A percentile compares a stretch with the other conserved stretches of the same genome.
These are phyloP conservation scores for Saccharomycopsis oosterbeekiorum DNA, from an alignment of 805 yeast species.

Conservation along the genomic window DNA sequence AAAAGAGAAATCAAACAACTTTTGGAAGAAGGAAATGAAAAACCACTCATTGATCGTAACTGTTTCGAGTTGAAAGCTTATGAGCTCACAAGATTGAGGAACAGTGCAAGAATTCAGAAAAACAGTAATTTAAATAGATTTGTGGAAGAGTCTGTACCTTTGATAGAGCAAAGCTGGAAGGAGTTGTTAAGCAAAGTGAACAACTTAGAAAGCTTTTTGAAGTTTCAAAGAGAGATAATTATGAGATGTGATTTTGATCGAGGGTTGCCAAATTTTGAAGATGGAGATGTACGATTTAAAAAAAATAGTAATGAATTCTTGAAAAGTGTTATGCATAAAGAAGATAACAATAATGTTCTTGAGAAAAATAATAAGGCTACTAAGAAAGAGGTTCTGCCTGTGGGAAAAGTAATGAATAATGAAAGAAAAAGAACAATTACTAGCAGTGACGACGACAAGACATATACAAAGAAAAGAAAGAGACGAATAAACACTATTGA, in stretches of 20 bases:
- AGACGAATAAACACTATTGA: not conserved
- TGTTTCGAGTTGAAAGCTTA: conserved; percentile 9
- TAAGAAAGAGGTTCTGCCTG: not conserved
- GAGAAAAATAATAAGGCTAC: not conserved
- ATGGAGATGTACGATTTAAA: not conserved
- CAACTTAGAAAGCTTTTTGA: conserved; percentile 15
- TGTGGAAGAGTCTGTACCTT: not conserved
- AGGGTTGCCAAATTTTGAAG: not conserved
- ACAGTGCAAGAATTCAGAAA: conserved; percentile 1
- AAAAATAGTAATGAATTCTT: not conserved
- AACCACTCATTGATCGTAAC: not conserved
- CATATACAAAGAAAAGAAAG: not conserved
- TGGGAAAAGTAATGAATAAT: not conserved
- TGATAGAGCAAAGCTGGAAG: conserved; percentile 1
- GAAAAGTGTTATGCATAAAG: not conserved
- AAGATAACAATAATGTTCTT: not conserved
- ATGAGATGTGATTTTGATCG: not conserved
- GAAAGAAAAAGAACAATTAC: not conserved
- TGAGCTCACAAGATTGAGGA: conserved; percentile 7
- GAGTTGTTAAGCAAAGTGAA: conserved; percentile 6
- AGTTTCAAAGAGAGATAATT: conserved; percentile 9
- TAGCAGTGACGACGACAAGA: not conserved
- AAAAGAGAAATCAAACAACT: not conserved
- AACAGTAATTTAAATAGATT: conserved; percentile 2
- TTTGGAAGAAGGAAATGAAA: not conserved